These are phyloP conservation scores for Luzula sylvatica DNA, from an alignment of 176 grass and related monocot species.

Conservation along the genomic window DNA sequence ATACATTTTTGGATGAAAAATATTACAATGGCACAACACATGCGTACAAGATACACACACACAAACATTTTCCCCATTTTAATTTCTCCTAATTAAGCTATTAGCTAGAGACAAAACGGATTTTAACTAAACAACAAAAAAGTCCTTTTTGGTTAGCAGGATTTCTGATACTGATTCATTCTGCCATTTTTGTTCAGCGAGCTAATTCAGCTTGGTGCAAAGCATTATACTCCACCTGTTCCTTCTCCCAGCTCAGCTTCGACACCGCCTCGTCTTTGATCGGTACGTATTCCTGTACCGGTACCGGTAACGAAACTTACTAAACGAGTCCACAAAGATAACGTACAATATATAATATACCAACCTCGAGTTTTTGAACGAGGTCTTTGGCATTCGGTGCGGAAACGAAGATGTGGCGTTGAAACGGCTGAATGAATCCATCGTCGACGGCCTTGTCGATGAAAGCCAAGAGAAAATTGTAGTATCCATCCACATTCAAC, in stretches of 20 bases:
- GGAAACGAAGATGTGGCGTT: conserved; percentile 85
- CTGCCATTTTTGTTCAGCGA: conserved; percentile 21
- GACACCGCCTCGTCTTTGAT: conserved; percentile 40
- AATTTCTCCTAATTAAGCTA: conserved; percentile 4
- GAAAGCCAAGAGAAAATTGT: conserved; percentile 79
- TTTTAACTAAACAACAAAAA: conserved; percentile 3
- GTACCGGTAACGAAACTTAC: neutral
- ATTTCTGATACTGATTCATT: conserved; percentile 10
- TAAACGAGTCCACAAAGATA: neutral
- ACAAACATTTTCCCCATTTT: neutral
- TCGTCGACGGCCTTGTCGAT: conserved; percentile 96
- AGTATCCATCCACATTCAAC: conserved; percentile 96
- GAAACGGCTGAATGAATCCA: conserved; percentile 73
- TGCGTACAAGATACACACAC: conserved; percentile 23
- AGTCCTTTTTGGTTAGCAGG: conserved; percentile 12
- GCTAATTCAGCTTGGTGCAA: conserved; percentile 40
- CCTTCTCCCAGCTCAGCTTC: conserved; percentile 66
- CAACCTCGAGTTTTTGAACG: conserved; percentile 88
- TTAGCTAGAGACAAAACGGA: conserved; percentile 10
- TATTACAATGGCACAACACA: conserved; percentile 1
- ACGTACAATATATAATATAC: neutral
- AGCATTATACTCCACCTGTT: conserved; percentile 50
- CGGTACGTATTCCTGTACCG: conserved; percentile 47
- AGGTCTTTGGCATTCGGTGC: conserved; percentile 48
- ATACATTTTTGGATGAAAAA: conserved; percentile 11